These are phyloP conservation scores for Vanilla planifolia DNA, from an alignment of 106 monocot species.

Conservation along the genomic window DNA sequence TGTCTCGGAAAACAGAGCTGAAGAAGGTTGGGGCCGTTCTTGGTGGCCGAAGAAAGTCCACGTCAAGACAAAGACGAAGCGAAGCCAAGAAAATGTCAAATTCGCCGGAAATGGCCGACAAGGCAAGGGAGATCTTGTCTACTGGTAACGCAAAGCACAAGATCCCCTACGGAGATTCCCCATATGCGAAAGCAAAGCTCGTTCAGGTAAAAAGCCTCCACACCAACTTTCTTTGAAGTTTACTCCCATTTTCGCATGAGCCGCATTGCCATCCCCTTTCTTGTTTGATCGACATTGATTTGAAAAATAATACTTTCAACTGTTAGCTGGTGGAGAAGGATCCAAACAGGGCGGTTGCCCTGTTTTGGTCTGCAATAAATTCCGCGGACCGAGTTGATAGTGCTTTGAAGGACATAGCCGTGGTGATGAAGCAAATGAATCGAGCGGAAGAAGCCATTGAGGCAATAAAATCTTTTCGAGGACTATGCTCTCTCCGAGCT, in stretches of 20 bases:
- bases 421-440: slow-evolving; percentile 98
- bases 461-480: slow-evolving; percentile 77
- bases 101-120: not conserved
- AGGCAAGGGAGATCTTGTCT: not conserved
- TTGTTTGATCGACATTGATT: too few relatives aligned
- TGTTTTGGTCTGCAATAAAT: slow-evolving; percentile 95
- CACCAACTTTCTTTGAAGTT: not conserved
- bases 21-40: not conserved
- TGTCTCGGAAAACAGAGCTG: not conserved
- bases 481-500: slow-evolving; percentile 72
- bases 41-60: not conserved
- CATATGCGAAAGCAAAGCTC: slow-evolving; percentile 6
- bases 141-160: not conserved
- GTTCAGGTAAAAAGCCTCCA: not conserved
- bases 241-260: not conserved
- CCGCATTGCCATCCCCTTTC: not conserved
- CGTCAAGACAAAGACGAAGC: not conserved
- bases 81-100: not conserved
- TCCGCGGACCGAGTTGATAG: slow-evolving; percentile 86
- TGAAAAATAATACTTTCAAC: too few relatives aligned
- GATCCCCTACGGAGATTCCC: slow-evolving; percentile 7
- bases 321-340: slow-evolving; percentile 87
- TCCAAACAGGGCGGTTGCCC: slow-evolving; percentile 70
- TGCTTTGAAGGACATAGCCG: slow-evolving; percentile 96
- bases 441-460: slow-evolving; percentile 93